Percentiles rank a stretch among this genome's conserved stretches.
Evolutionary conservation across 768 basidiomycete genomes (phyloP).

Genomic region (Pleurotus djamor): DNA sequence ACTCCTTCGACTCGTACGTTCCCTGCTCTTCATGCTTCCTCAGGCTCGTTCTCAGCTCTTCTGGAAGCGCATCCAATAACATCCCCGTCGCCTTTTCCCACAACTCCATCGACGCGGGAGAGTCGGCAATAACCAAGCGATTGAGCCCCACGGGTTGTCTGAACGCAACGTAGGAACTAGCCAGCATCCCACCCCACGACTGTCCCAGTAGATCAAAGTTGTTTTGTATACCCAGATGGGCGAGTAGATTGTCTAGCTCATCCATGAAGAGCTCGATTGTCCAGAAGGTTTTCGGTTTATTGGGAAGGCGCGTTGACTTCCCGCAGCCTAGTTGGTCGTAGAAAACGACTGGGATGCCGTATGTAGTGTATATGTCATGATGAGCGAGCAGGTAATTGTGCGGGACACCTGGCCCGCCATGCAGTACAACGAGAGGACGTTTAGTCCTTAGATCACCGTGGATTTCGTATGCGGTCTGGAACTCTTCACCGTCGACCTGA

Average conservation of each 20-base stretch:
- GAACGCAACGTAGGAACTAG: constrained; percentile 26
- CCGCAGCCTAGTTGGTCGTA: constrained; percentile 60
- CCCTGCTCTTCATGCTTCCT: constrained; percentile 42
- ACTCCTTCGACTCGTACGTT: constrained; percentile 41
- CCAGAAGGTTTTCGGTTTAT: constrained; percentile 52
- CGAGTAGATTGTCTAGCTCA: constrained; percentile 46
- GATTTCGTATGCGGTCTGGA: constrained; percentile 51
- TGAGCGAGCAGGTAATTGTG: constrained; percentile 38
- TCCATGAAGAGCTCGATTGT: constrained; percentile 46
- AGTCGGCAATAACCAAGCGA: constrained; percentile 41
- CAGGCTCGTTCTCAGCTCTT: constrained; percentile 34
- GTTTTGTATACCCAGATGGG: constrained; percentile 37
- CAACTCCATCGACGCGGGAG: constrained; percentile 41
- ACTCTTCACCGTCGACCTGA: constrained; percentile 12
- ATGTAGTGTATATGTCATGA: constrained; percentile 30
- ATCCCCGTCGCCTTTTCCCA: constrained; percentile 31
- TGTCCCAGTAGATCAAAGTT: constrained; percentile 51
- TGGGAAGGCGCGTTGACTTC: constrained; percentile 50
- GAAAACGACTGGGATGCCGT: constrained; percentile 44
- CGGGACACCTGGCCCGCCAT: constrained; percentile 52
- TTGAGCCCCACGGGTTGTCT: constrained; percentile 42
- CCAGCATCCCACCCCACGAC: constrained; percentile 54
- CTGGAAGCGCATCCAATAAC: constrained; percentile 33
- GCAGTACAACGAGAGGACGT: constrained; percentile 46
- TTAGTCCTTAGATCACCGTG: constrained; percentile 36